Evolutionary conservation across 1,284 basidiomycete genomes (phyloP).

Genomic region (Apiotrichum mycotoxinovorans): DNA sequence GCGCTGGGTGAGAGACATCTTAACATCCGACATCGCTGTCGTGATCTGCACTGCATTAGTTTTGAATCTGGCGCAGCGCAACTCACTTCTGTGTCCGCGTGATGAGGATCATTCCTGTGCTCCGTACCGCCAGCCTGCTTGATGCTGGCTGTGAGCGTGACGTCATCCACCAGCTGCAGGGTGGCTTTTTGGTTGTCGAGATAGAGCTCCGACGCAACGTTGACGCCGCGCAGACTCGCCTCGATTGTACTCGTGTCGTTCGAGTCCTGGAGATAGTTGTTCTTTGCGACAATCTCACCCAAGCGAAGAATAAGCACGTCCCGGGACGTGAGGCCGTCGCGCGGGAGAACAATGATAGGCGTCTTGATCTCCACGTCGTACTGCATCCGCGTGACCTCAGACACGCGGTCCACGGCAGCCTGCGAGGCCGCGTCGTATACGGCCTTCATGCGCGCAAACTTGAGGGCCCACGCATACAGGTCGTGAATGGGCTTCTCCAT

Average conservation of each 20-base stretch:
- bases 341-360: conserved; percentile 87
- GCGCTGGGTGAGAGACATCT: conserved; percentile 80
- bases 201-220: conserved; percentile 69
- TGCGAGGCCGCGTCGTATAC: conserved; percentile 90
- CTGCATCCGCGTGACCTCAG: conserved; percentile 79
- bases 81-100: conserved; percentile 68
- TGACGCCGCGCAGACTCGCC: conserved; percentile 81
- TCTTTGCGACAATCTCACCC: conserved; percentile 83
- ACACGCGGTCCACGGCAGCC: conserved; percentile 85
- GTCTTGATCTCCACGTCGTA: conserved; percentile 88
- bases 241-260: conserved; percentile 60
- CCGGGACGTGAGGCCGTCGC: conserved; percentile 60
- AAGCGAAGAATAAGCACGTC: conserved; percentile 78
- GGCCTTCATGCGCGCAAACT: conserved; percentile 86
- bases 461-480: conserved; percentile 77
- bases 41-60: conserved; percentile 30
- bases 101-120: conserved; percentile 54
- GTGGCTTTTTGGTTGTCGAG: conserved; percentile 54
- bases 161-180: conserved; percentile 90
- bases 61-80: neutral
- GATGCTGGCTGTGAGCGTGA: conserved; percentile 70
- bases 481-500: conserved; percentile 82
- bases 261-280: conserved; percentile 63
- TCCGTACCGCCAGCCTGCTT: conserved; percentile 54
- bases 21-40: conserved; percentile 78